phyloP scores from a whole-genome alignment of 2,329 filamentous ascomycete genomes.

The Colletotrichum sp. region DNA sequence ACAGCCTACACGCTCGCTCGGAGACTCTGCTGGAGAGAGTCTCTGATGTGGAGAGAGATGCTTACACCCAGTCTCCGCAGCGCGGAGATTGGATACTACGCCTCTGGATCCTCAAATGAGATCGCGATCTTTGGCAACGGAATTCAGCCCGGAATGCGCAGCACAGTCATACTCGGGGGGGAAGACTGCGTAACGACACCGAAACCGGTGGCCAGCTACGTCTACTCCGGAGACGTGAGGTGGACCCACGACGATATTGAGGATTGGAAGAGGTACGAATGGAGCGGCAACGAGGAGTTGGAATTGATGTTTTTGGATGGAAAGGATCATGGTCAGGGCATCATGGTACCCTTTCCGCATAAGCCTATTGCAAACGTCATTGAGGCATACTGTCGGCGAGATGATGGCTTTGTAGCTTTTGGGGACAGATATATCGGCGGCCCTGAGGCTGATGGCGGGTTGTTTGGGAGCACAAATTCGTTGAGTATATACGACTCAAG shows the following conservation, averaged over 20 bases:
- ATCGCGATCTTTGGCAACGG: slow-evolving; percentile 9
- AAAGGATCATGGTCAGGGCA: slow-evolving; percentile 26
- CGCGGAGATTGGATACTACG: slow-evolving; percentile 4
- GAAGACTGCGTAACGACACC: slow-evolving; percentile 25
- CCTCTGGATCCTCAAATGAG: slow-evolving; percentile 1
- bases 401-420: slow-evolving; percentile 10
- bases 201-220: slow-evolving; percentile 24
- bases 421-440: slow-evolving; percentile 9
- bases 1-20: slow-evolving; percentile 67
- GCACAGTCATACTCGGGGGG: slow-evolving; percentile 25
- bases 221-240: slow-evolving; percentile 22
- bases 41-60: slow-evolving; percentile 73
- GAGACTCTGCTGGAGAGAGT: slow-evolving; percentile 75
- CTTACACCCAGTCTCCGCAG: slow-evolving; percentile 32
- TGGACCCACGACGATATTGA: slow-evolving; percentile 13
- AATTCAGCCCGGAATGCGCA: slow-evolving; percentile 31
- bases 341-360: slow-evolving; percentile 7
- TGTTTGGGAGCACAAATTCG: background rate
- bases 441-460: background rate
- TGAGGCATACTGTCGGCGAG: slow-evolving; percentile 8
- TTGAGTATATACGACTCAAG: background rate
- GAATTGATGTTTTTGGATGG: slow-evolving; percentile 27
- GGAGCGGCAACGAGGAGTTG: slow-evolving; percentile 26
- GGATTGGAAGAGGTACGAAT: slow-evolving; percentile 10
- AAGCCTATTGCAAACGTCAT: slow-evolving; percentile 10